A percentile compares a stretch with the other conserved stretches of the same genome.
Evolutionary conservation across 768 basidiomycete species (phyloP).

Genomic region (Tremella mesenterica): DNA sequence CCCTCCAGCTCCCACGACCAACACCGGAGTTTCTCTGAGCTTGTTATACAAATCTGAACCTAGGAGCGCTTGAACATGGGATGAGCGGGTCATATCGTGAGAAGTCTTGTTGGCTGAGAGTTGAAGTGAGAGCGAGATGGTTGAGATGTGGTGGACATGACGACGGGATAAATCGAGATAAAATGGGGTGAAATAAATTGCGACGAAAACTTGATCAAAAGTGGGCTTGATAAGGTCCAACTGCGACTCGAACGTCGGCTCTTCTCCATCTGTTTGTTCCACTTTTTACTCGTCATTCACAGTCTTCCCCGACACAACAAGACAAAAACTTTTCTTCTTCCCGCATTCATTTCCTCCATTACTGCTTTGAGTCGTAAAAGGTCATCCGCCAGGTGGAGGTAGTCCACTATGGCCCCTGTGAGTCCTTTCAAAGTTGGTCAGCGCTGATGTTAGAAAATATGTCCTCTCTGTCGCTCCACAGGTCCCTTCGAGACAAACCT

Average conservation of each 20-base stretch:
- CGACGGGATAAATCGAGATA: no score
- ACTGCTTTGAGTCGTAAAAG: no score
- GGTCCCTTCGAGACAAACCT: conserved; percentile 8
- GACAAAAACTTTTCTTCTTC: no score
- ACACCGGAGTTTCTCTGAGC: conserved; percentile 47
- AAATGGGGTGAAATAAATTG: no score
- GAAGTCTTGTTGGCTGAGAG: not conserved
- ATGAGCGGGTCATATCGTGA: conserved; percentile 33
- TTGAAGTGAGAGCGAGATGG: not conserved
- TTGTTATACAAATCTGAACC: conserved; percentile 59
- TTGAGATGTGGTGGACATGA: no score
- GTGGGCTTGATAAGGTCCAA: no score
- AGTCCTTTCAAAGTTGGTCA: not conserved
- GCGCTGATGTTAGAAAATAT: conserved; percentile 7
- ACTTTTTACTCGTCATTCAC: no score
- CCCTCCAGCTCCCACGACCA: conserved; percentile 91
- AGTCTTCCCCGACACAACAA: no score
- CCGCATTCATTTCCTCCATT: no score
- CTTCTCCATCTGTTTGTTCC: no score
- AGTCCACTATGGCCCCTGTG: not conserved
- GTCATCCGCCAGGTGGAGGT: not conserved
- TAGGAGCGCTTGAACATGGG: conserved; percentile 67
- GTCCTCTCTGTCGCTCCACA: conserved; percentile 7
- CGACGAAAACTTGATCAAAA: no score
- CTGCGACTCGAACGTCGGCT: not conserved